A percentile compares a stretch with the other conserved stretches of the same genome.
Conservation (phyloP, 441 rosid species). For the Biscutella laevigata region DNA sequence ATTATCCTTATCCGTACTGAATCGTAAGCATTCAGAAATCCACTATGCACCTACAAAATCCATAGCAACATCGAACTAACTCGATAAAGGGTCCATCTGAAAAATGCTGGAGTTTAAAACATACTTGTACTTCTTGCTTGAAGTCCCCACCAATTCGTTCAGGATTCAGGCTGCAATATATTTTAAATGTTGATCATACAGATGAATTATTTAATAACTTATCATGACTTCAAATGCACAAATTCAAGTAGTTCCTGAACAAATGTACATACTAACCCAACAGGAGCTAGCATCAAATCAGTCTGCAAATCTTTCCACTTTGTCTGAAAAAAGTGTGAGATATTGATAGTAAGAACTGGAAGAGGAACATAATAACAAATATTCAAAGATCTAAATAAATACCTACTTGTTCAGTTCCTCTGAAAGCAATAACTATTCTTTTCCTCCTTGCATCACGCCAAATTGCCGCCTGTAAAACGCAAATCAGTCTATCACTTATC, state of each 20-base stretch:
- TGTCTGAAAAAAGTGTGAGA: constrained; percentile 37
- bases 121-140: constrained; percentile 84
- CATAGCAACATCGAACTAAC: not conserved
- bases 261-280: constrained; percentile 50
- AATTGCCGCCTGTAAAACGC: constrained; percentile 63
- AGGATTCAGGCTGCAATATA: constrained; percentile 61
- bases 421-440: constrained; percentile 82
- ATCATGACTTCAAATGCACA: not conserved
- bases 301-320: constrained; percentile 91
- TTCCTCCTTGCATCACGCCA: constrained; percentile 85
- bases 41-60: constrained; percentile 75
- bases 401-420: constrained; percentile 95
- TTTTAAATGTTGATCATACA: not conserved
- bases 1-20: constrained; percentile 78
- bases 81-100: not conserved
- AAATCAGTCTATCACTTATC: constrained; percentile 16
- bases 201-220: constrained; percentile 12
- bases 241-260: not conserved
- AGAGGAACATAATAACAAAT: constrained; percentile 5
- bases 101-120: not conserved
- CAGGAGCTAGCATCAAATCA: constrained; percentile 81
- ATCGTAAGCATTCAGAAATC: constrained; percentile 82
- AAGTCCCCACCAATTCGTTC: constrained; percentile 93
- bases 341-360: constrained; percentile 14
- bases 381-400: constrained; percentile 16